These are phyloP conservation scores for Mortierella sp. DNA, from an alignment of 371 early-diverging fungal genomes.

Conservation along the genomic window DNA sequence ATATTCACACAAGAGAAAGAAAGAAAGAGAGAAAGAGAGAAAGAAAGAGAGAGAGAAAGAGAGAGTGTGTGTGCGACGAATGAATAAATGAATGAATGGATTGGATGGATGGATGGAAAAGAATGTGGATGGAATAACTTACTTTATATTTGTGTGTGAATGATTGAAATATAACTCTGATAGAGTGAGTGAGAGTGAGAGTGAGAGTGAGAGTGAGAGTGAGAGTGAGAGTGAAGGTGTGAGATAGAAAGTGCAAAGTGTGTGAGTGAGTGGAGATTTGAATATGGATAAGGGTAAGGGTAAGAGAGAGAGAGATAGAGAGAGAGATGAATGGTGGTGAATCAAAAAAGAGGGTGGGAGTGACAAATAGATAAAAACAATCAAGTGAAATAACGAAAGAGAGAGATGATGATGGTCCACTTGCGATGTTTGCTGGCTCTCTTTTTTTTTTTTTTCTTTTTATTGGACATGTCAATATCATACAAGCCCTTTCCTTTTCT, in stretches of 20 bases:
- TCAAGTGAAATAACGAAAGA: background rate
- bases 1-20: background rate
- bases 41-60: too few relatives aligned
- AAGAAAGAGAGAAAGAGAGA: background rate
- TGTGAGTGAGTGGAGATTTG: too few relatives aligned
- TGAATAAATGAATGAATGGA: too few relatives aligned
- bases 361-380: background rate
- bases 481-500: too few relatives aligned
- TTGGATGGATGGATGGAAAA: too few relatives aligned
- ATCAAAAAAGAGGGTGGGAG: too few relatives aligned
- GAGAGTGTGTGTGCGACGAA: too few relatives aligned
- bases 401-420: background rate
- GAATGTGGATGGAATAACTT: too few relatives aligned
- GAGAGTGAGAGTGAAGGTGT: too few relatives aligned
- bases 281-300: background rate
- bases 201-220: background rate
- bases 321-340: background rate
- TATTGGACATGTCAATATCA: too few relatives aligned
- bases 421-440: too few relatives aligned
- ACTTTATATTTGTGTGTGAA: background rate
- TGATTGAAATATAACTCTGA: background rate
- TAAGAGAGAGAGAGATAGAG: background rate
- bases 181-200: background rate
- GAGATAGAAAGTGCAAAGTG: background rate
- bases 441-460: too few relatives aligned